Conservation (phyloP, 208 protist species). For the Wallacemonas sp. region DNA sequence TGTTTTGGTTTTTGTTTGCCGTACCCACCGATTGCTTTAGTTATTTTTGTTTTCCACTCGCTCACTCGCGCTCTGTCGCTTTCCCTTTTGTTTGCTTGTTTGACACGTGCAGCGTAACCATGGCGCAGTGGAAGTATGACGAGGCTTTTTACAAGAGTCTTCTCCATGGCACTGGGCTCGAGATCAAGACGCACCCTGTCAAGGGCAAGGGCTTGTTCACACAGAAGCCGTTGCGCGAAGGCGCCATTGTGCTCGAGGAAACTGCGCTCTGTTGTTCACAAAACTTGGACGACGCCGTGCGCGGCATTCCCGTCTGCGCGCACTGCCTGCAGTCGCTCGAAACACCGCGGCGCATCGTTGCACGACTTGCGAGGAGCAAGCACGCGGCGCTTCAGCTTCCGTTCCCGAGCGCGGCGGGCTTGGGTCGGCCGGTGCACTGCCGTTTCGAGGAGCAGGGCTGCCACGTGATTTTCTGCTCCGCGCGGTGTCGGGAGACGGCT, state of each 20-base stretch:
- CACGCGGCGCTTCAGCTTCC: conserved; percentile 34
- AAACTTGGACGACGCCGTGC: conserved; percentile 62
- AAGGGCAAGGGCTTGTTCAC: conserved; percentile 77
- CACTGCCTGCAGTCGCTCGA: conserved; percentile 65
- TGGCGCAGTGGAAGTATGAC: conserved; percentile 54
- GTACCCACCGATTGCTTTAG: no score
- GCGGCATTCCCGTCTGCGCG: conserved; percentile 45
- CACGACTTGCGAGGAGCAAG: conserved; percentile 39
- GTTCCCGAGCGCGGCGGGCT: conserved; percentile 13
- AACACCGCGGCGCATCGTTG: conserved; percentile 42
- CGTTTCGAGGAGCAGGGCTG: conserved; percentile 44
- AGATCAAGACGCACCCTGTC: conserved; percentile 47
- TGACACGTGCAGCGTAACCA: background rate
- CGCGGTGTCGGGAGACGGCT: conserved; percentile 51
- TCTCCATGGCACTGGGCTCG: conserved; percentile 37
- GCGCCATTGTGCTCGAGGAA: conserved; percentile 63
- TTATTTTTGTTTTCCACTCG: conserved; percentile 14
- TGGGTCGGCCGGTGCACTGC: conserved; percentile 34
- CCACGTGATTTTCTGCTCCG: conserved; percentile 54
- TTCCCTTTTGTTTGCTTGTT: background rate
- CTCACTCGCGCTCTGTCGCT: background rate
- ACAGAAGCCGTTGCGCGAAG: conserved; percentile 25
- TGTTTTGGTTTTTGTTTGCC: conserved; percentile 14
- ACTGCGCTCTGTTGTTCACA: conserved; percentile 74
- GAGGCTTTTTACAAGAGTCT: conserved; percentile 39